Evolutionary conservation across 768 basidiomycete genomes (phyloP).

Genomic region (Stropharia rugosoannulata): DNA sequence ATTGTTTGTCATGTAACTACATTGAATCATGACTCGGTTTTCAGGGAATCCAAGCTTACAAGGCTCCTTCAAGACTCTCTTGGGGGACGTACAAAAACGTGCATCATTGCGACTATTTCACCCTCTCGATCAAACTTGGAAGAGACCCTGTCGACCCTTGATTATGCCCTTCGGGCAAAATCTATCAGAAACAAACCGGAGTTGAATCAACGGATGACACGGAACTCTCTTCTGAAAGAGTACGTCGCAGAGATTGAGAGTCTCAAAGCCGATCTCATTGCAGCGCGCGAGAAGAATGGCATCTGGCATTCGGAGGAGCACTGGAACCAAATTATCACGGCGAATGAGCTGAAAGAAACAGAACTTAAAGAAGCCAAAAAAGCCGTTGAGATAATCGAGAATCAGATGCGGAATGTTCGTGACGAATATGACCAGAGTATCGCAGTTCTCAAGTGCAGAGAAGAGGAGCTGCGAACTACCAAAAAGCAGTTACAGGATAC

Average conservation of each 20-base stretch:
- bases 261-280: slow-evolving; percentile 85
- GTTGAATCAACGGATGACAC: slow-evolving; percentile 91
- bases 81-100: slow-evolving; percentile 95
- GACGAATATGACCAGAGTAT: slow-evolving; percentile 95
- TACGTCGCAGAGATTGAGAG: slow-evolving; percentile 93
- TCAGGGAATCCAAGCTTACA: slow-evolving; percentile 94
- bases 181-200: slow-evolving; percentile 95
- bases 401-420: slow-evolving; percentile 72
- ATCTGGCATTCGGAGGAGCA: slow-evolving; percentile 91
- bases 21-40: slow-evolving; percentile 1
- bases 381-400: slow-evolving; percentile 80
- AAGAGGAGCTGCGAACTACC: slow-evolving; percentile 71
- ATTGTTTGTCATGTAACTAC: neutral
- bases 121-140: slow-evolving; percentile 94
- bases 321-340: slow-evolving; percentile 79
- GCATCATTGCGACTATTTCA: slow-evolving; percentile 95
- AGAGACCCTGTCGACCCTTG: slow-evolving; percentile 95
- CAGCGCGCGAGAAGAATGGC: slow-evolving; percentile 94
- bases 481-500: slow-evolving; percentile 54
- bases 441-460: slow-evolving; percentile 66
- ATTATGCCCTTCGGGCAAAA: slow-evolving; percentile 94
- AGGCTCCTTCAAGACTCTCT: slow-evolving; percentile 98
- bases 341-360: slow-evolving; percentile 75
- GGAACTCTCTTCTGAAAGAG: slow-evolving; percentile 89
- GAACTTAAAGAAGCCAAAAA: slow-evolving; percentile 82